A percentile compares a stretch with the other conserved stretches of the same genome.
phyloP scores from a whole-genome alignment of 768 basidiomycete genomes.

The Neoboletus magnificus region DNA sequence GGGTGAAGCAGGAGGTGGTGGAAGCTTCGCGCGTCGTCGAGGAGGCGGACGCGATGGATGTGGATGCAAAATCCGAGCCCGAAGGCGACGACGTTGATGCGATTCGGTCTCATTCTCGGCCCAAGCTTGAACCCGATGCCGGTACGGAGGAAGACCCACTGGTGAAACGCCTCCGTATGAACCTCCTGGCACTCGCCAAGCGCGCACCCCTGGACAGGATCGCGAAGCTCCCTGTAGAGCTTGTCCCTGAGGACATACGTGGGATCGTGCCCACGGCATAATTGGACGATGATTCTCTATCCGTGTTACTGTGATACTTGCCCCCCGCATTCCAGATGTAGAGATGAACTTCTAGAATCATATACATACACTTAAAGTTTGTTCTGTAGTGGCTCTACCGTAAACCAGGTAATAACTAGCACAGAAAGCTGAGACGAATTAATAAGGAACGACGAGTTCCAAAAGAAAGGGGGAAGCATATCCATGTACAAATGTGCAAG shows the following conservation, averaged over 20 bases:
- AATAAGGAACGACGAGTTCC: neutral
- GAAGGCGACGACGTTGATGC: neutral
- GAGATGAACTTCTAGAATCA: conserved; percentile 2
- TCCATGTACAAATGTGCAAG: neutral
- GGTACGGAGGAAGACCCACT: conserved; percentile 43
- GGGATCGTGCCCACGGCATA: conserved; percentile 54
- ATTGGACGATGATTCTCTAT: neutral
- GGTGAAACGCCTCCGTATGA: conserved; percentile 60
- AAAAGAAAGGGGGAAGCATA: neutral
- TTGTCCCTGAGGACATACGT: conserved; percentile 65
- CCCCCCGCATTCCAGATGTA: neutral
- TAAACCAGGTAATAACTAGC: conserved; percentile 14
- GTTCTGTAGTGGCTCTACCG: conserved; percentile 10
- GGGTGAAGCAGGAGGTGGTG: conserved; percentile 14
- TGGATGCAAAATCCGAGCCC: conserved; percentile 14
- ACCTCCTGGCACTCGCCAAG: conserved; percentile 73
- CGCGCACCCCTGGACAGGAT: conserved; percentile 73
- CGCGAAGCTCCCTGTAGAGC: conserved; percentile 55
- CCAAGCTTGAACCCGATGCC: neutral
- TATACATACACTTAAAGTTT: neutral
- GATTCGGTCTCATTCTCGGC: neutral
- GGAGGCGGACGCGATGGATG: conserved; percentile 12
- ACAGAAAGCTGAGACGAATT: conserved; percentile 3
- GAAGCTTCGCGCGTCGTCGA: neutral
- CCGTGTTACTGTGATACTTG: neutral